phyloP scores from a whole-genome alignment of 2,329 filamentous ascomycete genomes.

The Stagonosporopsis rhizophila region DNA sequence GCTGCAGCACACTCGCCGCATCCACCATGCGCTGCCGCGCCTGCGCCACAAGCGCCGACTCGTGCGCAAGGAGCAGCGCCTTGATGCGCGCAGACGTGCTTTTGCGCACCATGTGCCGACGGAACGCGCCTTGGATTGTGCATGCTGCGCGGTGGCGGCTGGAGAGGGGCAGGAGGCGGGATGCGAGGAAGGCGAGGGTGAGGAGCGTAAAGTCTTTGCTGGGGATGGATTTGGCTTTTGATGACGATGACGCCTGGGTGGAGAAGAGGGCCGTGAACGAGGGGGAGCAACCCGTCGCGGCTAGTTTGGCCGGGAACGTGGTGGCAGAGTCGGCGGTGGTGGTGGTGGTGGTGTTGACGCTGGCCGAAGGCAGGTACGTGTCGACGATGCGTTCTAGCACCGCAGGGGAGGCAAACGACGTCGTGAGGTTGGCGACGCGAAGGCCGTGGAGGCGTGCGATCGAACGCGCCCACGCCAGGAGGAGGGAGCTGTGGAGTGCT shows the following conservation, averaged over 20 bases:
- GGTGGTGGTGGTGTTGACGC: no score
- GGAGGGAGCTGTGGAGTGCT: conserved; percentile 50
- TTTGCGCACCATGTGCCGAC: conserved; percentile 44
- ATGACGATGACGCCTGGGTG: conserved; percentile 22
- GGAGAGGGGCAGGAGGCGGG: conserved; percentile 61
- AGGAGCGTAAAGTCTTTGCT: conserved; percentile 63
- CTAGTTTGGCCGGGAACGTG: conserved; percentile 50
- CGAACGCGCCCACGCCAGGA: conserved; percentile 63
- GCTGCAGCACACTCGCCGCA: conserved; percentile 54
- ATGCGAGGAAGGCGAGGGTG: conserved; percentile 66
- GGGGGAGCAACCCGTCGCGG: conserved; percentile 51
- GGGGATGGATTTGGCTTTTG: conserved; percentile 52
- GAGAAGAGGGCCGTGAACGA: conserved; percentile 56
- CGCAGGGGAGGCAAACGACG: conserved; percentile 63
- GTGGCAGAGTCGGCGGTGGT: no score
- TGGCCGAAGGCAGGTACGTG: conserved; percentile 56
- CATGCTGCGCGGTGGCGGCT: conserved; percentile 59
- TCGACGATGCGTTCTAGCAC: conserved; percentile 64
- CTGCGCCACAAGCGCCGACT: conserved; percentile 58
- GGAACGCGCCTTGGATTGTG: conserved; percentile 61
- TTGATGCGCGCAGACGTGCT: conserved; percentile 44
- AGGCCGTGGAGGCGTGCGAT: conserved; percentile 58
- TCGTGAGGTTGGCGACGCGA: conserved; percentile 62
- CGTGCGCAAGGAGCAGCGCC: conserved; percentile 53
- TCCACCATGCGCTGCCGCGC: conserved; percentile 51